These are phyloP conservation scores for Exophiala lecanii-corni DNA, from an alignment of 2,329 filamentous ascomycete species.

Conservation along the genomic window DNA sequence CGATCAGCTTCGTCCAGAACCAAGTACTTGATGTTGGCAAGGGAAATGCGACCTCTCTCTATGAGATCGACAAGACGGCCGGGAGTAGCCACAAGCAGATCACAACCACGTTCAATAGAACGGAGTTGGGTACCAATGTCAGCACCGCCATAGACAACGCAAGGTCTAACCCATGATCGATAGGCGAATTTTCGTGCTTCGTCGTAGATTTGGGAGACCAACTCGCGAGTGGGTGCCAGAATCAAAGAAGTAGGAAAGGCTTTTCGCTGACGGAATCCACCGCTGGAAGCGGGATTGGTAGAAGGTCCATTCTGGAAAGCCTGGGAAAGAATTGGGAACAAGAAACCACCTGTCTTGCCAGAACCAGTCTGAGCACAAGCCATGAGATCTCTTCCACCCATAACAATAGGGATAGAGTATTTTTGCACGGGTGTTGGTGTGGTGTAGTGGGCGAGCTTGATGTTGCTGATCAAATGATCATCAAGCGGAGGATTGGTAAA, in stretches of 20 bases:
- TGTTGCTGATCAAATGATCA: slow-evolving; percentile 88
- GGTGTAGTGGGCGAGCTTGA: slow-evolving; percentile 89
- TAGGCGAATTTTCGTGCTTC: slow-evolving; percentile 98
- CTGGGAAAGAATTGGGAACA: slow-evolving; percentile 98
- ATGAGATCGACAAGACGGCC: slow-evolving; percentile 97
- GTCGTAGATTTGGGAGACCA: slow-evolving; percentile 97
- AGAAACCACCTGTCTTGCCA: slow-evolving; percentile 98
- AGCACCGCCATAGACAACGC: slow-evolving; percentile 97
- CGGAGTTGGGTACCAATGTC: slow-evolving; percentile 97
- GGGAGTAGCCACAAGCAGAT: slow-evolving; percentile 93
- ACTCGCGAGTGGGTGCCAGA: slow-evolving; percentile 91
- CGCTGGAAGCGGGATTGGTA: slow-evolving; percentile 57
- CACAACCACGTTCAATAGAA: slow-evolving; percentile 95
- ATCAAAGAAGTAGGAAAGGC: slow-evolving; percentile 95
- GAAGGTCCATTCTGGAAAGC: slow-evolving; percentile 87
- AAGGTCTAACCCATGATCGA: slow-evolving; percentile 97
- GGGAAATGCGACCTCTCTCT: slow-evolving; percentile 95
- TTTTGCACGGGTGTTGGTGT: slow-evolving; percentile 97
- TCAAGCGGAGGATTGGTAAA: slow-evolving; percentile 96
- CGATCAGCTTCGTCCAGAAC: slow-evolving; percentile 98
- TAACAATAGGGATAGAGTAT: slow-evolving; percentile 98
- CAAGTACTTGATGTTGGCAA: slow-evolving; percentile 98
- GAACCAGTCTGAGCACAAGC: slow-evolving; percentile 99
- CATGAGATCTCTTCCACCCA: slow-evolving; percentile 97
- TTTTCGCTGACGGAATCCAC: slow-evolving; percentile 91